Conservation (phyloP, 495 filamentous ascomycete species). For the Beverwykella pulmonaria region DNA sequence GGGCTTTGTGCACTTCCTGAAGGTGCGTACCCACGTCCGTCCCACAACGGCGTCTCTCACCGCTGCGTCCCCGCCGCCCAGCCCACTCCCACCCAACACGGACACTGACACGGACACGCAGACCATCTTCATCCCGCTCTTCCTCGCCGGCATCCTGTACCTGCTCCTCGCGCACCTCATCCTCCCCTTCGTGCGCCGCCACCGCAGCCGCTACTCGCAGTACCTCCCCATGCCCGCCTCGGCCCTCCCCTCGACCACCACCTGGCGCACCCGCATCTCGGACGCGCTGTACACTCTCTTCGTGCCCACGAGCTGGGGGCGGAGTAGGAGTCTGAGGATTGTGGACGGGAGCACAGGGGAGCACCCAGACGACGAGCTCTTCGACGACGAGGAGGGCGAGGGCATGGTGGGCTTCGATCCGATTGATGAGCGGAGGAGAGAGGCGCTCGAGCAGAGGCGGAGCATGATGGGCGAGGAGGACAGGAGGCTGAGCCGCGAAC, state of each 20-base stretch:
- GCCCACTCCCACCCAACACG: no score
- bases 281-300: constrained; percentile 35
- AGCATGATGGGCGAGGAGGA: constrained; percentile 46
- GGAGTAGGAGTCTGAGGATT: constrained; percentile 45
- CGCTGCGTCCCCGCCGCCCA: no score
- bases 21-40: constrained; percentile 36
- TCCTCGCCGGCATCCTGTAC: constrained; percentile 77
- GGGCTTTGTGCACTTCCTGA: constrained; percentile 40
- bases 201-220: constrained; percentile 69
- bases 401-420: constrained; percentile 61
- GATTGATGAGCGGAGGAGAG: constrained; percentile 53
- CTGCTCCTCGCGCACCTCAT: constrained; percentile 69
- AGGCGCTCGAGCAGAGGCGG: constrained; percentile 52
- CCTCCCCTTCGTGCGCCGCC: constrained; percentile 73
- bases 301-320: constrained; percentile 45
- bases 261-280: constrained; percentile 64
- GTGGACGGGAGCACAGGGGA: constrained; percentile 47
- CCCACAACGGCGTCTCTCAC: no score
- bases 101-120: constrained; percentile 48
- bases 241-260: constrained; percentile 62
- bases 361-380: constrained; percentile 65
- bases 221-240: constrained; percentile 50
- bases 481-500: constrained; percentile 73
- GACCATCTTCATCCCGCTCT: constrained; percentile 76
- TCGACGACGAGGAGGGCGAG: constrained; percentile 70